Percentiles rank a stretch among this genome's conserved stretches.
Evolutionary conservation across 1,284 basidiomycete species (phyloP).

Genomic region (Puccinia triticina): DNA sequence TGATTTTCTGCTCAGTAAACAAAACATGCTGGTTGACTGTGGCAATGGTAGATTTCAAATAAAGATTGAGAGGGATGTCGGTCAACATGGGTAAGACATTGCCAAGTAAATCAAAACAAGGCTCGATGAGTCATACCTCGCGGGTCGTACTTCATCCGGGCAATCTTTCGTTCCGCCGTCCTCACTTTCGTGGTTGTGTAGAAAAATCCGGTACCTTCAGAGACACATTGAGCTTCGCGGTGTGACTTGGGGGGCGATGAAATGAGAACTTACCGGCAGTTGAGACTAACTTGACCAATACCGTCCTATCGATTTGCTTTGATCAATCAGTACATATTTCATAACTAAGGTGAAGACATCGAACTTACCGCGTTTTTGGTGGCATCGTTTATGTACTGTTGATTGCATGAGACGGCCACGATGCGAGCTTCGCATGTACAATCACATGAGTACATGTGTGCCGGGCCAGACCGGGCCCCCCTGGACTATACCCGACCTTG

Average conservation of each 20-base stretch:
- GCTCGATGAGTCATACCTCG: conserved; percentile 23
- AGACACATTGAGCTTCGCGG: background rate
- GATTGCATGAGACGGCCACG: background rate
- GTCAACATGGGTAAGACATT: background rate
- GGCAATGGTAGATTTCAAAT: background rate
- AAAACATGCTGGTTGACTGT: conserved; percentile 44
- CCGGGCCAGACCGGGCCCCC: no score
- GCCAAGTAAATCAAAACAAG: no score
- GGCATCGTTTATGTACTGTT: conserved; percentile 9
- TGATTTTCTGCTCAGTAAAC: conserved; percentile 48
- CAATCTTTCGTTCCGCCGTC: conserved; percentile 52
- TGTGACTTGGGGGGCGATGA: background rate
- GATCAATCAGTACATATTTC: background rate
- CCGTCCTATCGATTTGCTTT: conserved; percentile 7
- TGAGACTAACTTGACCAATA: conserved; percentile 43
- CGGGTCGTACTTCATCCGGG: conserved; percentile 53
- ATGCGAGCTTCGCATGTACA: no score
- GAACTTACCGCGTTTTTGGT: conserved; percentile 14
- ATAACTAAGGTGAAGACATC: background rate
- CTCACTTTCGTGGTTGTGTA: conserved; percentile 53
- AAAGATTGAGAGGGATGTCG: background rate
- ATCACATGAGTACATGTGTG: no score
- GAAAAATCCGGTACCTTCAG: conserved; percentile 51
- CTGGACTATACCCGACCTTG: no score
- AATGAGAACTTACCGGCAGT: conserved; percentile 25